Base-by-base conservation (phyloP, 2,329 filamentous ascomycete species). In the Rutstroemia sydowiana region DNA sequence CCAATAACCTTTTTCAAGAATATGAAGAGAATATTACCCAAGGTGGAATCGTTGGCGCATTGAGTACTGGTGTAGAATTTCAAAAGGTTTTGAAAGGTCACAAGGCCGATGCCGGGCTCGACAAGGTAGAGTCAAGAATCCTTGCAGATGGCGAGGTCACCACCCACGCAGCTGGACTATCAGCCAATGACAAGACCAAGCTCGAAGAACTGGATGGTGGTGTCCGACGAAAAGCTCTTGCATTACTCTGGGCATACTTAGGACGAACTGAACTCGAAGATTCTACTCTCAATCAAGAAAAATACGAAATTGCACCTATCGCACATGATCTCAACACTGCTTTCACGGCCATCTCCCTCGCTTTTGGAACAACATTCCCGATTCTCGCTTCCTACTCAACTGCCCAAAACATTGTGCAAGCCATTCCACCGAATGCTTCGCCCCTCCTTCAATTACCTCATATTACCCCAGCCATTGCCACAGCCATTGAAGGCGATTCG, bases 201-300 rank as follows among this genome's bases (percentile, higher is more conserved):
- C 76, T 98, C 7, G 82, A 88, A 65, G 82, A 90, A 59, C 71
- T 95, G 54, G 93, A 97, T 45, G 85, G 86, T 59, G 83, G 85
- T 36, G 78, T 82, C 21, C 84, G 88, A 59, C 80, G 93, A 64
- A 97, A 97, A 75, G 85, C 89, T 7, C 75, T 97, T 41, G 88
- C 86, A 46, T 76, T 98, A 52, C 76, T 98, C 14, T 98, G 95
- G 93, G 91, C 93, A 39, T 97, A 98, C 68, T 79, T 97, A 44
- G 88, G 88, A 55, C 87, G 93, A 43, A 76, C 95, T 51, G 88
- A 95, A 63, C 79, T 98, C 21, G 85, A 87, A 40, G 90, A 95
- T 63, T 69, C 79, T 48, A 75, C 78, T 30, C 76, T 96, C 49
- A 85, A 95, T 63, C 83, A 84, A 66, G 83, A 91, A 69, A 98